Evolutionary conservation across 352 stramenopile species (phyloP), one percentile per base, ranked within the genome.

Genomic region (Globisporangium cylindrosporum): DNA sequence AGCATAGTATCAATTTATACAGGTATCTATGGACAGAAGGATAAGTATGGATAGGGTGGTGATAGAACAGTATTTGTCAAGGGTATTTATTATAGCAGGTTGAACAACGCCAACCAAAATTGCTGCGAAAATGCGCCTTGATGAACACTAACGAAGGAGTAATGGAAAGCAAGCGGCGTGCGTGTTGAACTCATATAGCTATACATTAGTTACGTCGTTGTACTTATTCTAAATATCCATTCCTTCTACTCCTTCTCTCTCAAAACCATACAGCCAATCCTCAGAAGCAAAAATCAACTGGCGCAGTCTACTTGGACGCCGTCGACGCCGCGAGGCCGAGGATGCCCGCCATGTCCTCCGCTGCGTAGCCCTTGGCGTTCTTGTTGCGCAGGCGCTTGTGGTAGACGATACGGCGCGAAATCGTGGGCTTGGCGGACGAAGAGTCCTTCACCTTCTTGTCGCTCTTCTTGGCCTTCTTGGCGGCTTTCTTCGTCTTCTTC

Each of bases 331-430:
- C 84, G 41, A 92, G 81, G 14, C 90, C 90, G 46, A 97, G 67
- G 59, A 97, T 96, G 46, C 88, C 90, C 32, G 88, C 81, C 84
- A 97, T 94, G 63, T 95, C 90, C 24, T 67, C 75, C 3, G 86
- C 80, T n/a, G 80, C 81, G 76, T 96, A 97, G 34, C 71, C 79
- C 68, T 89, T 91, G 64, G 88, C 89, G 71, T 96, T 90, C 78
- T 97, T 97, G 84, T 94, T 94, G 65, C 75, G 78, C 58, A 93
- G 77, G 14, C 87, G 86, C 73, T 91, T 93, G 71, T 82, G 77
- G 76, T 94, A 93, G 51, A 93, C 78, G 38, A 96, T 89, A 24
- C 85, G 77, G 14, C 84, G 78, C 34, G 79, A 90, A 48, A 93
- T 67, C 9, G 73, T 88, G 22, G 62, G 43, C 59, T 79, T 79